Percentiles rank a stretch among this genome's conserved stretches.
Conservation (phyloP, 345 rosid species). For the Populus euphratica region DNA sequence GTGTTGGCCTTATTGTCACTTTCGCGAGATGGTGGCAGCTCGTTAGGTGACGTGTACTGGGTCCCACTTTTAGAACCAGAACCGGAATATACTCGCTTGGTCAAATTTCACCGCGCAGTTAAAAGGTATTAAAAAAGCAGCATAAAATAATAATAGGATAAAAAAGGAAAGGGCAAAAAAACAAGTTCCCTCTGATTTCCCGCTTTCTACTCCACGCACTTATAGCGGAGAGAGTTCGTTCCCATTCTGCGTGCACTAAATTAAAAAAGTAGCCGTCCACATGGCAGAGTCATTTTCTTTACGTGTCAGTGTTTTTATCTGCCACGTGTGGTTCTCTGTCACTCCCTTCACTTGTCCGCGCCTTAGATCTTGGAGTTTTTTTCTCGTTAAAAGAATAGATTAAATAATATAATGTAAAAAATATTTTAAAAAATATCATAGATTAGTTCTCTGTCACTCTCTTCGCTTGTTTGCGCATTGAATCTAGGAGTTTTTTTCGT, state of each 20-base stretch:
- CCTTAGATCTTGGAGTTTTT: constrained; percentile 37
- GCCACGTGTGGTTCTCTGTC: constrained; percentile 23
- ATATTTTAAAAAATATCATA: no score
- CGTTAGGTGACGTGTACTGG: constrained; percentile 46
- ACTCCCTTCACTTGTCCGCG: constrained; percentile 15
- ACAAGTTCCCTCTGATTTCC: not conserved
- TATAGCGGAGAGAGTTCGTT: not conserved
- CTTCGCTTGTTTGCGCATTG: constrained; percentile 30
- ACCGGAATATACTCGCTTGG: constrained; percentile 10
- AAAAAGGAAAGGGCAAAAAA: not conserved
- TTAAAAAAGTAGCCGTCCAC: constrained; percentile 20
- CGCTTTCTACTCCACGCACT: constrained; percentile 25
- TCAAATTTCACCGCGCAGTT: constrained; percentile 44
- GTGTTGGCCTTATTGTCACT: constrained; percentile 40
- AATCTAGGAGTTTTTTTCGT: constrained; percentile 27
- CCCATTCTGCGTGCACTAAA: not conserved
- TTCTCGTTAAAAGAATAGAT: no score
- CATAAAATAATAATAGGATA: not conserved
- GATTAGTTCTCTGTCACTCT: not conserved
- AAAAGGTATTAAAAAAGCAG: not conserved
- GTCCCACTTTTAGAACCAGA: constrained; percentile 19
- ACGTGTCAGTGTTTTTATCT: constrained; percentile 2
- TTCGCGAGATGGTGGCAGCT: constrained; percentile 44
- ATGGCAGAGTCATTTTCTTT: constrained; percentile 23
- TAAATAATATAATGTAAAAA: no score